Percentiles rank a stretch among this genome's conserved stretches.
Evolutionary conservation across 768 basidiomycete genomes (phyloP).

Genomic region (Boletus edulis): DNA sequence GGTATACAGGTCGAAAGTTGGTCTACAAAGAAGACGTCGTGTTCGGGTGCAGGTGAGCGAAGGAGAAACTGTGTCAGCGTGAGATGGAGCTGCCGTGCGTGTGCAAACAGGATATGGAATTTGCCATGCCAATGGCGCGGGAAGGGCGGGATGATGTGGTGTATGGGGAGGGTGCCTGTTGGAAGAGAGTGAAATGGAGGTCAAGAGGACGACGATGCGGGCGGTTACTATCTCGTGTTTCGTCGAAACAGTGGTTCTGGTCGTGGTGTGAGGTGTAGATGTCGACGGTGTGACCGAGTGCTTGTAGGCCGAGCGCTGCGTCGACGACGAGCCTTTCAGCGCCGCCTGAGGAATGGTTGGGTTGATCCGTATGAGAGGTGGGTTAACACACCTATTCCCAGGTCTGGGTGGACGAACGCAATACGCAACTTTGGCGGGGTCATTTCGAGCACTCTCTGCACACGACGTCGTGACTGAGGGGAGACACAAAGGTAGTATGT

Average conservation of each 20-base stretch:
- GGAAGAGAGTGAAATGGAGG: neutral
- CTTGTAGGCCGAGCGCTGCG: slow-evolving; percentile 86
- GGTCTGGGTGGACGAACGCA: slow-evolving; percentile 91
- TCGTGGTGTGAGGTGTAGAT: slow-evolving; percentile 96
- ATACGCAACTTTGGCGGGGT: slow-evolving; percentile 41
- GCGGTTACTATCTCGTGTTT: slow-evolving; percentile 78
- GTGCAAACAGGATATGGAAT: slow-evolving; percentile 88
- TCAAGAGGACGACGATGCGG: slow-evolving; percentile 14
- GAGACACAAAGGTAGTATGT: no score
- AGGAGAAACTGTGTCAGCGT: slow-evolving; percentile 54
- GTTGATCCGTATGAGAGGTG: neutral
- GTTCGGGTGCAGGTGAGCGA: slow-evolving; percentile 37
- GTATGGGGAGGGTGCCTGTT: slow-evolving; percentile 79
- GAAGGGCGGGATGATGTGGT: slow-evolving; percentile 68
- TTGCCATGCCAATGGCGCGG: slow-evolving; percentile 78
- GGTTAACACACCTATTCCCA: slow-evolving; percentile 74
- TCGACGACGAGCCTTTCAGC: slow-evolving; percentile 96
- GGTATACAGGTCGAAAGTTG: slow-evolving; percentile 95
- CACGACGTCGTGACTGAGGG: no score
- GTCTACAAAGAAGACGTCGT: slow-evolving; percentile 92
- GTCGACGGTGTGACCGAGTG: slow-evolving; percentile 78
- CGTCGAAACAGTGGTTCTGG: slow-evolving; percentile 84
- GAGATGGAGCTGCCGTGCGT: slow-evolving; percentile 85
- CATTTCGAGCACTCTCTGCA: no score
- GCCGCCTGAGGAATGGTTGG: slow-evolving; percentile 57